Evolutionary conservation across 768 basidiomycete species (phyloP), one percentile per base, ranked within the genome.

Genomic region (Agaricus subrufescens): DNA sequence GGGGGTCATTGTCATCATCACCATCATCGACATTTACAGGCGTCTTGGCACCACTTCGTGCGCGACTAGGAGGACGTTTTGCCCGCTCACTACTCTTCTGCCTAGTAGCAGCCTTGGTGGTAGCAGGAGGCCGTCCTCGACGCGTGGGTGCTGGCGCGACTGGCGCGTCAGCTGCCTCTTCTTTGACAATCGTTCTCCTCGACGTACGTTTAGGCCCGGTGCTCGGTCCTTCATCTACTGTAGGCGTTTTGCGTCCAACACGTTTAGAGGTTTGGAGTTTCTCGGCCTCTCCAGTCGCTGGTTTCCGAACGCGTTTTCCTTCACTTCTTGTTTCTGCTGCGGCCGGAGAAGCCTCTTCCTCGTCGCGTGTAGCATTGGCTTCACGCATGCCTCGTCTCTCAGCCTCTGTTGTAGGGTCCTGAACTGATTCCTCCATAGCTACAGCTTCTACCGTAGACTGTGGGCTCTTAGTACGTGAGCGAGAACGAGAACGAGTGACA

Each of bases 221-320:
- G 4, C 38, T 38, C 29, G 56, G 51, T 40, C 57, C 57, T 39
- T 52, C 50, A 8, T n/a, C 49, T 25, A 19, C 42, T 19, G 49
- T 50, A 12, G 50, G 34, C 14, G 38, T 19, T 25, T 59, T 52
- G n/a, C 44, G 57, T 23, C 45, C 34, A 2, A 39, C 34, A 6
- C 30, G 38, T 30, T 34, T 23, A 27, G 54, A 29, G 6, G 44
- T 38, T n/a, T 56, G 57, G 4, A 52, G 42, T 44, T 67, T 66
- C n/a, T 66, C 62, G 0, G 62, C 60, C 34, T 71, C 68, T 3
- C 57, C 61, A 11, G 64, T 66, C 4, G 64, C 66, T 4, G 59
- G 57, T 52, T 69, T 68, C 8, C 67, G 68, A 4, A 60, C 62
- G 19, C 67, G 62, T 26, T 69, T 66, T 2, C 62, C 54, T 5